Base-by-base conservation (phyloP, 75 land plant species). In the Cryptomeria japonica region DNA sequence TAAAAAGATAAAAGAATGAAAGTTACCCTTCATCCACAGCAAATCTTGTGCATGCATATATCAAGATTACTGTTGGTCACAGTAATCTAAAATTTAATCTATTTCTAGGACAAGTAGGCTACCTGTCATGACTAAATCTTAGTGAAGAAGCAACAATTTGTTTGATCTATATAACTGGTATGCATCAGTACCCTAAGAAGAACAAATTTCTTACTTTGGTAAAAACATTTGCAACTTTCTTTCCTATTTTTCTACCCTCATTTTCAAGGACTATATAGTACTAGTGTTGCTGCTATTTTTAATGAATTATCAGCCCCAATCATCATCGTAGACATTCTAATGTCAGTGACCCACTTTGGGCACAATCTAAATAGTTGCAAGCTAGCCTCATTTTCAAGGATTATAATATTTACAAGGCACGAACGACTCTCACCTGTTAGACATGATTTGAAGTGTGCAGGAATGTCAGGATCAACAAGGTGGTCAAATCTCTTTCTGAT, bases 261-360 rank as follows among this genome's bases (percentile, higher is more conserved):
- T 53, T n/a, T n/a, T n/a, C 16, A 28, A 28, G 84, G 84, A 82
- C n/a, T 28, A 80, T 46, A 11, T 73, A 31, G 13, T 32, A 46
- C 39, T 25, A 38, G 25, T 28, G 49, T 44, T 25, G 84, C 84
- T 82, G 84, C 84, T 11, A 75, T 75, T 75, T 14, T 75, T 75
- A 75, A 75, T 19, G 14, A 44, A 44, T 82, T 19, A 82, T 46
- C 84, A 82, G 84, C 84, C 84, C 47, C 84, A 44, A 42, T 82
- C 84, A n/a, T 82, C 49, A 82, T 46, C 84, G 47, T 82, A 44
- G 47, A 46, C 84, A 46, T 82, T 82, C n/a, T 75, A 82, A 10
- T 46, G 84, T 82, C 84, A 82, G 84, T 44, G 84, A 44, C 84
- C 70, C 84, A 82, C 84, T 82, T 82, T n/a, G 46, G 14, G 31